Conservation (phyloP, 768 basidiomycete species). For the Lactifluus piperatus region DNA sequence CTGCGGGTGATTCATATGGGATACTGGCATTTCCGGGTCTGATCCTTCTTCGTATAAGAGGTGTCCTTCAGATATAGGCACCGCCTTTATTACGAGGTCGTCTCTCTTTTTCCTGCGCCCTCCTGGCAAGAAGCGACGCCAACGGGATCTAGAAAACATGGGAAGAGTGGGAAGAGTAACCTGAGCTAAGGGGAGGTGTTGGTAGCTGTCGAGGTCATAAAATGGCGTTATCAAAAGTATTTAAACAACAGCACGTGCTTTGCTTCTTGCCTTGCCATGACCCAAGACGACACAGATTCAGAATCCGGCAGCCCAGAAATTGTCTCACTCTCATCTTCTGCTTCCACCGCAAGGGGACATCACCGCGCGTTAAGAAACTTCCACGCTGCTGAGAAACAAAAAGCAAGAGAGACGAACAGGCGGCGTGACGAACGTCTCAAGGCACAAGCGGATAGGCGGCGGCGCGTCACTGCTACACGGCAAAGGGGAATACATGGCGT, state of each 20-base stretch:
- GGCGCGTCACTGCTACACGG: background rate
- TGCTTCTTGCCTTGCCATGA: background rate
- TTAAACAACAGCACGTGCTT: conserved; percentile 4
- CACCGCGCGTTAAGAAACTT: conserved; percentile 8
- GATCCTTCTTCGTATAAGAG: conserved; percentile 1
- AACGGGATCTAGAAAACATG: conserved; percentile 9
- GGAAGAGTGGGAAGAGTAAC: background rate
- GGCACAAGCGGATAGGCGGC: conserved; percentile 10
- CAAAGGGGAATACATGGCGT: conserved; percentile 1
- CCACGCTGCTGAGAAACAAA: conserved; percentile 7
- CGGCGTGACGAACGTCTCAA: conserved; percentile 16
- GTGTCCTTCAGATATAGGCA: conserved; percentile 9
- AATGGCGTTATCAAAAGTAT: background rate
- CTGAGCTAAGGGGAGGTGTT: background rate
- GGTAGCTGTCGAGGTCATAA: background rate
- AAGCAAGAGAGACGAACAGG: conserved; percentile 14
- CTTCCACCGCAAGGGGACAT: conserved; percentile 6
- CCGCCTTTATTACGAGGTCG: conserved; percentile 6
- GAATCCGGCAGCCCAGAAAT: conserved; percentile 17
- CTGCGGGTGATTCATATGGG: background rate
- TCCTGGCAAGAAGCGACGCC: conserved; percentile 14
- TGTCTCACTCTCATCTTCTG: conserved; percentile 16
- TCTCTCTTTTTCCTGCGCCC: conserved; percentile 7
- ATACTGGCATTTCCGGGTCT: background rate
- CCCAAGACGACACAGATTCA: conserved; percentile 8